Evolutionary conservation across 805 yeast species (phyloP), one percentile per base, ranked within the genome.

Genomic region (Starmera caribaea): DNA sequence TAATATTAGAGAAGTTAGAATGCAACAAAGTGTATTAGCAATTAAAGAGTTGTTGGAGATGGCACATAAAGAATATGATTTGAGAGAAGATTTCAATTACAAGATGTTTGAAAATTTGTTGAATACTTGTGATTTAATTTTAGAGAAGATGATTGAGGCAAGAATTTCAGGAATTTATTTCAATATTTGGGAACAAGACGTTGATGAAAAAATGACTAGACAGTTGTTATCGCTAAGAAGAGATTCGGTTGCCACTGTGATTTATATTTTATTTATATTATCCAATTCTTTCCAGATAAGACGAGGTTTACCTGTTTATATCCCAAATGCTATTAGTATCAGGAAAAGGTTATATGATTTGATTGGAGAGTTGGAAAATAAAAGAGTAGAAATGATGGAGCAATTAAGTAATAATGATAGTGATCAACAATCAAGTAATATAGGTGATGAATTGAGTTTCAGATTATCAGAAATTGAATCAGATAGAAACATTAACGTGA

Each of bases 151-250:
- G 31, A 60, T 68, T n/a, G 73, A 69, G 42, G 73, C 76, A 1
- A 58, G 76, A 47, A 65, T 70, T 40, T 64, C 71, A n/a, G 69
- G 73, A 15, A 50, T 66, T 2, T 66, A 62, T 44, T 71, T 71
- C 50, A 66, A 63, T 41, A 63, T 68, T 24, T 69, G 67, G 68
- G 68, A 66, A 26, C 57, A 58, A 31, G 76, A 69, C 43, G 43
- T 50, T 14, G 58, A 65, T 40, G 53, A 55, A n/a, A 57, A 55
- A 14, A 58, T 58, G 1, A 66, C 71, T 0, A 54, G 62, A 32
- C 60, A 65, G 6, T 47, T 72, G 30, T 41, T 68, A 29, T 61
- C 74, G 0, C 50, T 64, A 12, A 58, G 77, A 43, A 62, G 76
- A 46, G 74, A 72, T 38, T 60, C 72, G 16, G 71, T 68, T 5